Percentiles rank a stretch among this genome's conserved stretches.
Conservation (phyloP, 2,329 filamentous ascomycete species). For the Lizonia empirigonia region DNA sequence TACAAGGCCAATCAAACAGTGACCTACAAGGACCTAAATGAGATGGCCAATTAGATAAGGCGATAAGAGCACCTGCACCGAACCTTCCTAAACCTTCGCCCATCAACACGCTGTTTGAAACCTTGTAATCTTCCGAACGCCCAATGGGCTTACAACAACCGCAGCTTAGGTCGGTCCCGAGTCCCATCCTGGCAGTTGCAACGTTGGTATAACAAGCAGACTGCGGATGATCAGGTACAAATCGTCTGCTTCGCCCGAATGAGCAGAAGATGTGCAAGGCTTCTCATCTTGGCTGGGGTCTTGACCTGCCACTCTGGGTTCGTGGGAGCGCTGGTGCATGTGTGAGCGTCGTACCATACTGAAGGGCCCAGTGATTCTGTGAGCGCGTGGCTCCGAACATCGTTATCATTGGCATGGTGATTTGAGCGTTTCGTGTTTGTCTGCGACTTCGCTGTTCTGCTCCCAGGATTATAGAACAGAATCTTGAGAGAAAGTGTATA, state of each 20-base stretch:
- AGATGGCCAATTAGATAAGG: constrained; percentile 32
- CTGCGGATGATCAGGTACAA: constrained; percentile 30
- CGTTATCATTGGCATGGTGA: constrained; percentile 37
- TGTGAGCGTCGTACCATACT: constrained; percentile 19
- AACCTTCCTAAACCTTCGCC: constrained; percentile 14
- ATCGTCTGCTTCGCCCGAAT: constrained; percentile 20
- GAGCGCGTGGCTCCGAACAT: constrained; percentile 37
- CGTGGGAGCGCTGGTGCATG: constrained; percentile 25
- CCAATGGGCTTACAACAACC: constrained; percentile 23
- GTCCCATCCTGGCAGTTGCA: constrained; percentile 35
- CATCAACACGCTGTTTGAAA: constrained; percentile 18
- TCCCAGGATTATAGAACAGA: neutral
- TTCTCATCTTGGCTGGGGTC: constrained; percentile 23
- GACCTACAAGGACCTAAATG: constrained; percentile 20
- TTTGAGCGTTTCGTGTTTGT: constrained; percentile 12
- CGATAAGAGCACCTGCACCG: constrained; percentile 38
- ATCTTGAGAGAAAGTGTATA: constrained; percentile 22
- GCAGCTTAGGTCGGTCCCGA: constrained; percentile 39
- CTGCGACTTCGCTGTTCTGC: constrained; percentile 8
- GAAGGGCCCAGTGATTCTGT: constrained; percentile 11
- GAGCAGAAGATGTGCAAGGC: constrained; percentile 24
- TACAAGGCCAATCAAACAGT: constrained; percentile 33
- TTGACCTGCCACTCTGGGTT: constrained; percentile 38
- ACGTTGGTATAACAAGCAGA: constrained; percentile 11
- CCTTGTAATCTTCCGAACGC: constrained; percentile 25